Percentiles rank a stretch among this genome's conserved stretches.
Evolutionary conservation across 306 rosid species (phyloP).

Genomic region (Purshia tridentata): DNA sequence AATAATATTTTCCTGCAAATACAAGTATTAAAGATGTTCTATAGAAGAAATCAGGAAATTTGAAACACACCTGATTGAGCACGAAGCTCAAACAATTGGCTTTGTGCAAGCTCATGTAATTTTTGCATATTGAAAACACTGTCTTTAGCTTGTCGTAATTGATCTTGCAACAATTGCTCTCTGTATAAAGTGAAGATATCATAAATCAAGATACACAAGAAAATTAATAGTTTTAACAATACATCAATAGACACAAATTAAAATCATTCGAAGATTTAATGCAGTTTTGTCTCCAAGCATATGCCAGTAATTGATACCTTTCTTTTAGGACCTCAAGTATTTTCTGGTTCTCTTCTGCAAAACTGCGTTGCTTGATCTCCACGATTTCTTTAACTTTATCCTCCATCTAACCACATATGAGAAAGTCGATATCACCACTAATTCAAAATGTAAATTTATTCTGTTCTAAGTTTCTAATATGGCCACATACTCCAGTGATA

Average conservation of each 20-base stretch:
- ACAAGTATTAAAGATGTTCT: constrained; percentile 16
- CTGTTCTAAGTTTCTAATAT: not conserved
- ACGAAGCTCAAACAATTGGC: constrained; percentile 88
- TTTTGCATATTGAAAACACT: constrained; percentile 96
- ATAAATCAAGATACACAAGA: constrained; percentile 7
- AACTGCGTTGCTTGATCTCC: constrained; percentile 94
- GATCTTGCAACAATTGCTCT: constrained; percentile 89
- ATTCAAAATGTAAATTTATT: not conserved
- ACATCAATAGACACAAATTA: not conserved
- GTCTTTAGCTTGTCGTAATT: constrained; percentile 84
- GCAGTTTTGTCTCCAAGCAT: not conserved
- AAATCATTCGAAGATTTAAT: constrained; percentile 5
- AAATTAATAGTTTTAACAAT: constrained; percentile 16
- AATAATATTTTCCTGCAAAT: not conserved
- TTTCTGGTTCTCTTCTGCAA: constrained; percentile 98
- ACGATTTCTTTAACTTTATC: constrained; percentile 94
- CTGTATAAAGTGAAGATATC: constrained; percentile 44
- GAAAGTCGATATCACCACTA: constrained; percentile 16
- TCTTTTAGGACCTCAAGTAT: constrained; percentile 86
- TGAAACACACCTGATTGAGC: constrained; percentile 81
- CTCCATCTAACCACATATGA: constrained; percentile 66
- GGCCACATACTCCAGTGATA: not conserved
- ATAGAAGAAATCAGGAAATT: constrained; percentile 21
- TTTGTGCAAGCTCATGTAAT: constrained; percentile 92
- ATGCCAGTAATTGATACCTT: constrained; percentile 42